phyloP scores from a whole-genome alignment of 371 early-diverging fungal species.

The Smittium mucronatum region DNA sequence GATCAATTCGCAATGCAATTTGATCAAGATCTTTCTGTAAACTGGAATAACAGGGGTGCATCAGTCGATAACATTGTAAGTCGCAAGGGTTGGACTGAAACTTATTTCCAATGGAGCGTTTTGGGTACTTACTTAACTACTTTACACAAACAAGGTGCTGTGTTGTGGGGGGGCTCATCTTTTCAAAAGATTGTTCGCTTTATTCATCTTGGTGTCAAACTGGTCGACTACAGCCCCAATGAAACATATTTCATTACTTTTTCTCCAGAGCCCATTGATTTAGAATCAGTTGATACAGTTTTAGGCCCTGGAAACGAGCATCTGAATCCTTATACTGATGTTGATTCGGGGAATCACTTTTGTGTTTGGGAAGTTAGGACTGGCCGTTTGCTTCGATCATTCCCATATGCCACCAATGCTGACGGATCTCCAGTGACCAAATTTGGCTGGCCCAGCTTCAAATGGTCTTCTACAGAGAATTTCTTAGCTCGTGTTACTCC shows the following conservation, averaged over 20 bases:
- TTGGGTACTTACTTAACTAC: slow-evolving; percentile 85
- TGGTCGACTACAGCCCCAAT: slow-evolving; percentile 86
- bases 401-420: slow-evolving; percentile 37
- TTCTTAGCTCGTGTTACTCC: slow-evolving; percentile 83
- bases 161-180: slow-evolving; percentile 91
- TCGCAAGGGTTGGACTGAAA: slow-evolving; percentile 83
- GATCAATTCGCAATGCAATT: slow-evolving; percentile 86
- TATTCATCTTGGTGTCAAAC: slow-evolving; percentile 77
- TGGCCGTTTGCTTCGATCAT: slow-evolving; percentile 74
- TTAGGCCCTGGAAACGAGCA: slow-evolving; percentile 35
- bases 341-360: slow-evolving; percentile 63
- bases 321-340: slow-evolving; percentile 52
- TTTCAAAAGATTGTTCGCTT: slow-evolving; percentile 85
- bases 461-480: slow-evolving; percentile 88
- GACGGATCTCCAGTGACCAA: slow-evolving; percentile 34
- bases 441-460: slow-evolving; percentile 89
- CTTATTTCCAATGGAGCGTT: slow-evolving; percentile 89
- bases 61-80: slow-evolving; percentile 62
- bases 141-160: slow-evolving; percentile 87
- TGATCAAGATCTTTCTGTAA: slow-evolving; percentile 67
- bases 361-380: slow-evolving; percentile 85
- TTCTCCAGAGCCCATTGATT: slow-evolving; percentile 71
- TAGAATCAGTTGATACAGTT: slow-evolving; percentile 36
- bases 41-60: slow-evolving; percentile 82
- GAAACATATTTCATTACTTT: slow-evolving; percentile 88